These are phyloP conservation scores for Saccharomyces eubayanus DNA, from an alignment of 805 yeast genomes.

Conservation along the genomic window DNA sequence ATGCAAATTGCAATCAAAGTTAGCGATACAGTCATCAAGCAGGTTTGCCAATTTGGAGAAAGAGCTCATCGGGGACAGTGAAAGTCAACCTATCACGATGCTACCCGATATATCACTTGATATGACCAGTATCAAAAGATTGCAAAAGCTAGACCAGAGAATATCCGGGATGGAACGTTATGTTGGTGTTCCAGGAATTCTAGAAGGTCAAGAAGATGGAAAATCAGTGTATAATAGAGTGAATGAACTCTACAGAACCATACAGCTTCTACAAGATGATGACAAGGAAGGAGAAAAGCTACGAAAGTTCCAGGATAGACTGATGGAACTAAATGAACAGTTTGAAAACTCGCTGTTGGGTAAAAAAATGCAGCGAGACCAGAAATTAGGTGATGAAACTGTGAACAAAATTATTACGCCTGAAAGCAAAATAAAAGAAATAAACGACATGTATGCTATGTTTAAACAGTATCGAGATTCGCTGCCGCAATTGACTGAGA, in stretches of 20 bases:
- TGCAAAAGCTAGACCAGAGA: slow-evolving; percentile 12
- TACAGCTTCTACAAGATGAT: slow-evolving; percentile 24
- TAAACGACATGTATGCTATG: slow-evolving; percentile 15
- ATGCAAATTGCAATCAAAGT: not conserved
- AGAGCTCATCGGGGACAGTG: not conserved
- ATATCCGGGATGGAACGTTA: slow-evolving; percentile 15
- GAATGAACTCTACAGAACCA: slow-evolving; percentile 26
- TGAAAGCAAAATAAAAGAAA: slow-evolving; percentile 21
- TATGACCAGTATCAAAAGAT: not conserved
- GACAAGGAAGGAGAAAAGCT: slow-evolving; percentile 9
- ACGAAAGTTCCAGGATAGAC: slow-evolving; percentile 11
- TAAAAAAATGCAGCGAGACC: slow-evolving; percentile 7
- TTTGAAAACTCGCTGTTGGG: slow-evolving; percentile 22
- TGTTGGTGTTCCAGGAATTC: slow-evolving; percentile 5
- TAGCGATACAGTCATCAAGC: not conserved
- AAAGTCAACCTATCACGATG: not conserved
- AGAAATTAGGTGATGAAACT: slow-evolving; percentile 5
- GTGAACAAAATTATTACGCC: slow-evolving; percentile 13
- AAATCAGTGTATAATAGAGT: slow-evolving; percentile 12
- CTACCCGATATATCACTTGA: not conserved
- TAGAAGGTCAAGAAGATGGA: slow-evolving; percentile 1
- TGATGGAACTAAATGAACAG: slow-evolving; percentile 21
- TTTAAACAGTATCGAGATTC: slow-evolving; percentile 14
- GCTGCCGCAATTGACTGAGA: slow-evolving; percentile 22
- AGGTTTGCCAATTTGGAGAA: not conserved